phyloP scores from a whole-genome alignment of 768 basidiomycete genomes.

The Boletus eberwhitei region DNA sequence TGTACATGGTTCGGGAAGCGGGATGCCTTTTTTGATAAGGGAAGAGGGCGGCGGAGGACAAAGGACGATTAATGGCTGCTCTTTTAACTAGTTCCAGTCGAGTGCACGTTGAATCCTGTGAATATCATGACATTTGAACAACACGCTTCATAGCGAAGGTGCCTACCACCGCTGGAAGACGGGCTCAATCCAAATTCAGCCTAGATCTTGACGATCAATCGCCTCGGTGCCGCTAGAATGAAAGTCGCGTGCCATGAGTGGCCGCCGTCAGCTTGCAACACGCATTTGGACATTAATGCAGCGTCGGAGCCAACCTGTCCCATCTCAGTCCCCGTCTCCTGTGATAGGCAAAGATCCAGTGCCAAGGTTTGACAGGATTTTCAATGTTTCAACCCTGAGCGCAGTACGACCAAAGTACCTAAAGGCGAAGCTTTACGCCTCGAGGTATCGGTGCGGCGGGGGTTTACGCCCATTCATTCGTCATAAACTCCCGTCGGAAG shows the following conservation, averaged over 20 bases:
- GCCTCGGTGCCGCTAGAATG: slow-evolving; percentile 28
- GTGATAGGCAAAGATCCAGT: slow-evolving; percentile 13
- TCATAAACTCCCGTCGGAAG: slow-evolving; percentile 30
- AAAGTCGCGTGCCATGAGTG: slow-evolving; percentile 19
- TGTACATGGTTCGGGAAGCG: slow-evolving; percentile 35
- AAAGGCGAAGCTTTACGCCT: slow-evolving; percentile 28
- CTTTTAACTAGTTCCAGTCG: slow-evolving; percentile 23
- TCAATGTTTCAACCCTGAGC: slow-evolving; percentile 33
- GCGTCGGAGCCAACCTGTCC: slow-evolving; percentile 9
- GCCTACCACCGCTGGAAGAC: slow-evolving; percentile 19
- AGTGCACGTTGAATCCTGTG: slow-evolving; percentile 24
- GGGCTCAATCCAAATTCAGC: slow-evolving; percentile 11
- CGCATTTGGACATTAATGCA: slow-evolving; percentile 6
- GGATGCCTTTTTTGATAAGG: slow-evolving; percentile 26
- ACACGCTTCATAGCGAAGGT: slow-evolving; percentile 23
- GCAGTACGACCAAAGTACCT: slow-evolving; percentile 30
- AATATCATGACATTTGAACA: slow-evolving; percentile 22
- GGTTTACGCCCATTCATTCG: slow-evolving; percentile 30
- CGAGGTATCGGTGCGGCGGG: slow-evolving; percentile 33
- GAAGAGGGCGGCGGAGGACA: slow-evolving; percentile 22
- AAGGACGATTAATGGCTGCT: slow-evolving; percentile 19
- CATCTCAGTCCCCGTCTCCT: slow-evolving; percentile 14
- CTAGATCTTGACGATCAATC: slow-evolving; percentile 19
- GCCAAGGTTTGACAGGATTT: slow-evolving; percentile 14
- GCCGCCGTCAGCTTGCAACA: slow-evolving; percentile 10